Conservation (phyloP, 73 alveolate genomes). For the Breviolum minutum region DNA sequence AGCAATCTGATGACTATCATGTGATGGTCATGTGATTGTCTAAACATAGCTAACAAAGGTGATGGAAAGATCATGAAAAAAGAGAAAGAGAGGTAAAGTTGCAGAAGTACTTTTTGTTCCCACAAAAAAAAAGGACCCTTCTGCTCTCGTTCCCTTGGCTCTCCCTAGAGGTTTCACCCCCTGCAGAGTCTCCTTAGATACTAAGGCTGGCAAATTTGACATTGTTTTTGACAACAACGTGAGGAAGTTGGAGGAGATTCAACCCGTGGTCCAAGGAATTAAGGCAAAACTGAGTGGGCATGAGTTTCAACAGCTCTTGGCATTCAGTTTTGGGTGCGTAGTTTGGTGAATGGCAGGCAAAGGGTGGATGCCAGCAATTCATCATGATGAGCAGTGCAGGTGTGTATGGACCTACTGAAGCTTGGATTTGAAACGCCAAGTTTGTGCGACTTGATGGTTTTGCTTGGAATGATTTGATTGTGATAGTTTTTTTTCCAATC, state of each 20-base stretch:
- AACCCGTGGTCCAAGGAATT: slow-evolving; percentile 68
- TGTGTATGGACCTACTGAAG: slow-evolving; percentile 65
- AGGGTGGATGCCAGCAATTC: slow-evolving; percentile 88
- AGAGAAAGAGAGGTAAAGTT: too few relatives aligned
- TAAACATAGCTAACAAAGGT: too few relatives aligned
- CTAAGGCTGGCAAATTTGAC: slow-evolving; percentile 80
- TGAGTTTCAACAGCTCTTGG: neutral
- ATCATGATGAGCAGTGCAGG: slow-evolving; percentile 90
- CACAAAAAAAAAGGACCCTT: too few relatives aligned
- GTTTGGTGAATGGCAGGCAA: slow-evolving; percentile 16
- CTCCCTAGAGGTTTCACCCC: too few relatives aligned
- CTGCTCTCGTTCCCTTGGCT: too few relatives aligned
- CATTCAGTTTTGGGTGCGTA: neutral
- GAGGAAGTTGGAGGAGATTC: slow-evolving; percentile 22
- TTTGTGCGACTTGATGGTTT: neutral
- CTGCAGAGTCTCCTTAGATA: too few relatives aligned
- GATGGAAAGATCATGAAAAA: too few relatives aligned
- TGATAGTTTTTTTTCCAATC: too few relatives aligned
- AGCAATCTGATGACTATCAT: neutral
- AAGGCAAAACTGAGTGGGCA: neutral
- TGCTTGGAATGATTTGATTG: too few relatives aligned
- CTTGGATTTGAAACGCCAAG: neutral
- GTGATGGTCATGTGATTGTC: too few relatives aligned
- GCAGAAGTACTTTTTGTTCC: too few relatives aligned
- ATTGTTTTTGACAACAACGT: slow-evolving; percentile 82